A percentile compares a stretch with the other conserved stretches of the same genome.
Conservation (phyloP, 2,329 filamentous ascomycete species). For the Alternaria arborescens region DNA sequence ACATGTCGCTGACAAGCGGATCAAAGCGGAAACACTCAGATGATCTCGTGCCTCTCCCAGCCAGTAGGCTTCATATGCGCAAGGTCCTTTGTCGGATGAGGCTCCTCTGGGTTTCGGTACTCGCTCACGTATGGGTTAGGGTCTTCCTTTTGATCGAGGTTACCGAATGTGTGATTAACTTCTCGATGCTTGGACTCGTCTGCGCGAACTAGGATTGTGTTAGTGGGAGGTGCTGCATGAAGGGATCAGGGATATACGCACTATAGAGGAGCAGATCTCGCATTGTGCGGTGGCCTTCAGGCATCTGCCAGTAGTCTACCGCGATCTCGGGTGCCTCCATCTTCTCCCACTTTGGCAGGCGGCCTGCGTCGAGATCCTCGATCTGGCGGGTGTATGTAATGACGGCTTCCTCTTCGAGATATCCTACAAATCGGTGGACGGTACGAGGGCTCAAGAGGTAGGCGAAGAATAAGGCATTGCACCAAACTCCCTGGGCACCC, state of each 20-base stretch:
- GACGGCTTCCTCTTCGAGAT: constrained; percentile 96
- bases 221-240: constrained; percentile 11
- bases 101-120: constrained; percentile 73
- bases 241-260: constrained; percentile 58
- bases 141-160: constrained; percentile 83
- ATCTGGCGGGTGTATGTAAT: constrained; percentile 93
- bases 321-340: constrained; percentile 88
- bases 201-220: constrained; percentile 40
- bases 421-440: constrained; percentile 94
- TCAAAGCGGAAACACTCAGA: constrained; percentile 24
- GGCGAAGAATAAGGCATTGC: constrained; percentile 89
- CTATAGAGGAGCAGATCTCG: constrained; percentile 83
- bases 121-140: constrained; percentile 90
- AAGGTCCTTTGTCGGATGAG: constrained; percentile 75
- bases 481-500: constrained; percentile 70
- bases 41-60: constrained; percentile 78
- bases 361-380: constrained; percentile 84
- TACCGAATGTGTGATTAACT: constrained; percentile 94
- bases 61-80: constrained; percentile 72
- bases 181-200: constrained; percentile 72
- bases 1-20: constrained; percentile 1
- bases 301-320: constrained; percentile 92
- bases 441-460: constrained; percentile 88
- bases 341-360: constrained; percentile 80
- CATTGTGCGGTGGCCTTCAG: constrained; percentile 83